A percentile compares a stretch with the other conserved stretches of the same genome.
Conservation (phyloP, 192 early-diverging fungal genomes). For the Coemansia sp. region DNA sequence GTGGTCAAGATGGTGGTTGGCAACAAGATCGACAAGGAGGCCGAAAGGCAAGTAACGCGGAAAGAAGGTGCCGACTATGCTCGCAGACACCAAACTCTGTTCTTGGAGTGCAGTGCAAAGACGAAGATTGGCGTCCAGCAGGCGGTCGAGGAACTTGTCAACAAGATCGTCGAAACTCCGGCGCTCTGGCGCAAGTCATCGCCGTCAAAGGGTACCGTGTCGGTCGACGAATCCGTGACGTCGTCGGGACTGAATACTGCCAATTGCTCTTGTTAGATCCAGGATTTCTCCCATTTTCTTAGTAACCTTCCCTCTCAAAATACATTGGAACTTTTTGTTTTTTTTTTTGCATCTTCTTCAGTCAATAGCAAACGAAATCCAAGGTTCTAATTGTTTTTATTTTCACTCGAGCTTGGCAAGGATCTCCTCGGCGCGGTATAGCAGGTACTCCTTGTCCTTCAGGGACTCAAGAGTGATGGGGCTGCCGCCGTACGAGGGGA, state of each 20-base stretch:
- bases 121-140: slow-evolving; percentile 89
- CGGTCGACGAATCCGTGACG: slow-evolving; percentile 44
- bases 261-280: slow-evolving; percentile 37
- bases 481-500: slow-evolving; percentile 94
- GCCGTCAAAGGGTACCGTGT: slow-evolving; percentile 30
- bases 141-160: slow-evolving; percentile 91
- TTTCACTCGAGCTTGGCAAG: slow-evolving; percentile 81
- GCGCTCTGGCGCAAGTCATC: slow-evolving; percentile 62
- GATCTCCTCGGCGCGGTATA: slow-evolving; percentile 93
- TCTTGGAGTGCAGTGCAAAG: slow-evolving; percentile 96
- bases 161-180: slow-evolving; percentile 76
- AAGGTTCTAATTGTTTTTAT: background rate
- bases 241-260: slow-evolving; percentile 26
- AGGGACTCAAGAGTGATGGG: slow-evolving; percentile 79
- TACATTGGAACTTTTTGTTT: too few species aligned
- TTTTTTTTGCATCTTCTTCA: slow-evolving; percentile 1
- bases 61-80: slow-evolving; percentile 94
- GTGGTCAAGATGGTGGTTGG: slow-evolving; percentile 98
- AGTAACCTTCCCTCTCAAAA: too few species aligned
- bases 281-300: too few species aligned
- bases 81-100: slow-evolving; percentile 83
- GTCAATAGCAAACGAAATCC: background rate
- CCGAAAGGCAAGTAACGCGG: slow-evolving; percentile 62
- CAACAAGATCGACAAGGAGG: slow-evolving; percentile 96
- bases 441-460: slow-evolving; percentile 79